Evolutionary conservation across 495 filamentous ascomycete genomes (phyloP).

Genomic region (Aspergillus homomorphus): DNA sequence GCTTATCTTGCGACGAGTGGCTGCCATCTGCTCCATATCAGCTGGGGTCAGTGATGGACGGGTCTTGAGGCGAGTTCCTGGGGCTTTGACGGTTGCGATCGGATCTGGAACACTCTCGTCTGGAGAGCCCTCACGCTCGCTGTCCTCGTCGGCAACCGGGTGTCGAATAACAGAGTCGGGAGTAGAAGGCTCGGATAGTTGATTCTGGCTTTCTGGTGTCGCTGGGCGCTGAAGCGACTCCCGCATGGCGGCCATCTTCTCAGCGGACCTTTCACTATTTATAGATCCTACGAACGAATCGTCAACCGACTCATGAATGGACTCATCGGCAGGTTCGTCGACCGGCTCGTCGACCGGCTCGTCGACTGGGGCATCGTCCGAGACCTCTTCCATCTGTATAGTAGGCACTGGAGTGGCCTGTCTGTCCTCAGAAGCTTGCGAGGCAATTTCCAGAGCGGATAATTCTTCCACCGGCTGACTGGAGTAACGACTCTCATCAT

Average conservation of each 20-base stretch:
- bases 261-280: conserved; percentile 12
- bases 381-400: neutral
- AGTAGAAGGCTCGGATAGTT: conserved; percentile 65
- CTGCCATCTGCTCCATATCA: conserved; percentile 83
- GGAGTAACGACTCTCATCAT: conserved; percentile 52
- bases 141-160: conserved; percentile 45
- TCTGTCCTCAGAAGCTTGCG: conserved; percentile 9
- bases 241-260: conserved; percentile 49
- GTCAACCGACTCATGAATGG: neutral
- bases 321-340: neutral
- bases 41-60: conserved; percentile 82
- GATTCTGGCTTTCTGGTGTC: conserved; percentile 59
- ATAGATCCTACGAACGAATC: conserved; percentile 15
- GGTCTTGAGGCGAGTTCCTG: conserved; percentile 84
- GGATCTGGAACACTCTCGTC: conserved; percentile 69
- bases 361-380: neutral
- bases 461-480: conserved; percentile 34
- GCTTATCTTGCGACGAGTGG: conserved; percentile 80
- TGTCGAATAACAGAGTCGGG: conserved; percentile 94
- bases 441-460: conserved; percentile 7
- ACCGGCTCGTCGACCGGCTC: neutral
- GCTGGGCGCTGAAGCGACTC: conserved; percentile 54
- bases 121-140: conserved; percentile 26
- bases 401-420: conserved; percentile 15
- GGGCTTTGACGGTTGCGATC: conserved; percentile 84